Conservation (phyloP, 371 early-diverging fungal genomes). For the Lichtheimia hyalospora region DNA sequence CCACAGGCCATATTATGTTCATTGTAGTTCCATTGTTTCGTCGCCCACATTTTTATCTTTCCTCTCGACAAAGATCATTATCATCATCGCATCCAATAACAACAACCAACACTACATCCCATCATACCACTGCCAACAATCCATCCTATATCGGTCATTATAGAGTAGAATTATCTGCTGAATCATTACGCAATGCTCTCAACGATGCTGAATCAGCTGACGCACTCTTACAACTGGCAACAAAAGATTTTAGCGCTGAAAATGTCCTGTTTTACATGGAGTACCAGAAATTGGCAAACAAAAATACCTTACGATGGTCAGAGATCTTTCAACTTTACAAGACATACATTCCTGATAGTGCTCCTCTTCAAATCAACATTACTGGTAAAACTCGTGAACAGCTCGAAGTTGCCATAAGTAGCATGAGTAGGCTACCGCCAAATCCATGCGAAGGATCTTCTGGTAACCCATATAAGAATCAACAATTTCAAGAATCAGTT, state of each 20-base stretch:
- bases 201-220: conserved; percentile 15
- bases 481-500: not conserved
- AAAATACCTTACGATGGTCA: not conserved
- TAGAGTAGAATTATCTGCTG: not conserved
- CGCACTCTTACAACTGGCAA: conserved; percentile 27
- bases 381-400: conserved; percentile 20
- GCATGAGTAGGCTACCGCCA: too few relatives aligned
- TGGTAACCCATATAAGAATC: not conserved
- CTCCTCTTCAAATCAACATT: conserved; percentile 38
- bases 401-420: not conserved
- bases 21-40: not conserved
- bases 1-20: not conserved
- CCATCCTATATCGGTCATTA: too few relatives aligned
- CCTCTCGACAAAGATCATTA: too few relatives aligned
- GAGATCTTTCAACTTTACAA: conserved; percentile 31
- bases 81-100: too few relatives aligned
- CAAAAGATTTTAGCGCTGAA: conserved; percentile 43
- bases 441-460: not conserved
- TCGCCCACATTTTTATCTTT: too few relatives aligned
- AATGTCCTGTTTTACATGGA: conserved; percentile 37
- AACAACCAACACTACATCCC: too few relatives aligned
- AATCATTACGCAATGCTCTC: conserved; percentile 20
- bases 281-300: conserved; percentile 17
- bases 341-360: conserved; percentile 26
- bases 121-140: too few relatives aligned